Percentiles rank a stretch among this genome's conserved stretches.
phyloP scores from a whole-genome alignment of 2,329 filamentous ascomycete genomes.

The Monilinia fructicola region DNA sequence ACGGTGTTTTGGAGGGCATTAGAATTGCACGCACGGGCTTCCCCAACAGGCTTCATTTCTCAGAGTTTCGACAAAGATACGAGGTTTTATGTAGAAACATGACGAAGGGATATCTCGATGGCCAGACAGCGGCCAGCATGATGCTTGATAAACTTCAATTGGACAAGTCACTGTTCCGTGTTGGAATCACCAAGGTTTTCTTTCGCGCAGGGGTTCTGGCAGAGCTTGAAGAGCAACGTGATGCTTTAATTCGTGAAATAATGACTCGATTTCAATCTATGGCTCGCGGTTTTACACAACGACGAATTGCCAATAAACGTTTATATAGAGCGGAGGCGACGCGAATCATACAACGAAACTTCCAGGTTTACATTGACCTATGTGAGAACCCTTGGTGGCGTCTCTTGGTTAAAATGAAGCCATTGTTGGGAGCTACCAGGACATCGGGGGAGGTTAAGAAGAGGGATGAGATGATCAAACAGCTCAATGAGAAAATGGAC shows the following conservation, averaged over 20 bases:
- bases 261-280: slow-evolving; percentile 92
- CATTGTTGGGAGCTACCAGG: slow-evolving; percentile 84
- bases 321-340: slow-evolving; percentile 94
- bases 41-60: slow-evolving; percentile 86
- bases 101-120: slow-evolving; percentile 87
- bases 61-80: slow-evolving; percentile 93
- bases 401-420: slow-evolving; percentile 91
- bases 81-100: slow-evolving; percentile 88
- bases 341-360: slow-evolving; percentile 90
- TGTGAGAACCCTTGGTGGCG: slow-evolving; percentile 97
- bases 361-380: slow-evolving; percentile 86
- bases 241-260: slow-evolving; percentile 88
- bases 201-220: slow-evolving; percentile 95
- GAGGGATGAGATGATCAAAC: slow-evolving; percentile 87
- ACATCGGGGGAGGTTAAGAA: slow-evolving; percentile 94
- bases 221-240: slow-evolving; percentile 93
- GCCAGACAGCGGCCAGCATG: slow-evolving; percentile 77
- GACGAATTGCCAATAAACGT: slow-evolving; percentile 86
- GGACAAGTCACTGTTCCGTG: slow-evolving; percentile 83
- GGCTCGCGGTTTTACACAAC: slow-evolving; percentile 84
- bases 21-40: slow-evolving; percentile 96
- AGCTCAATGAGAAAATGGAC: slow-evolving; percentile 80
- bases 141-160: slow-evolving; percentile 89
- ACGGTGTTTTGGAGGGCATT: slow-evolving; percentile 98
- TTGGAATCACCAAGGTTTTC: slow-evolving; percentile 96